These are phyloP conservation scores for Poa pratensis DNA, from an alignment of 176 grass and related monocot genomes.

Conservation along the genomic window DNA sequence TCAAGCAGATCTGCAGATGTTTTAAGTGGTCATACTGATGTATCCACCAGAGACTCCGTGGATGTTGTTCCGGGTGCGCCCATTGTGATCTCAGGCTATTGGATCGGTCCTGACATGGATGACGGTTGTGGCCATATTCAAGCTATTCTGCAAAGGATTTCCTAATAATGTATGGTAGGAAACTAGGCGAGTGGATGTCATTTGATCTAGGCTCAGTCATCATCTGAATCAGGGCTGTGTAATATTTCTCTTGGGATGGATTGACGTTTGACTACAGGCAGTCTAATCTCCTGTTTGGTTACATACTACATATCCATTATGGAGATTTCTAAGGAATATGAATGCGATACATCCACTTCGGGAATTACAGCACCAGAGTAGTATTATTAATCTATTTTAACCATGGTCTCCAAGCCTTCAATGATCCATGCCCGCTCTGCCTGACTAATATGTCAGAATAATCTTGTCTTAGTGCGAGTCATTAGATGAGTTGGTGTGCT, in stretches of 20 bases:
- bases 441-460: too few relatives aligned
- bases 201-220: background rate
- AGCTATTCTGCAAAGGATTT: conserved; percentile 41
- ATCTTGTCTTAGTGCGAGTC: too few relatives aligned
- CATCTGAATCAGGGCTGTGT: background rate
- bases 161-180: background rate
- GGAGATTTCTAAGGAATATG: background rate
- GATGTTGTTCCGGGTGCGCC: background rate
- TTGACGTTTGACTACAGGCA: background rate
- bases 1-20: conserved; percentile 6
- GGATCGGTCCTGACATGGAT: conserved; percentile 60
- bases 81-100: conserved; percentile 55
- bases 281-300: background rate
- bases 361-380: background rate
- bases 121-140: conserved; percentile 66
- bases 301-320: background rate
- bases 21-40: background rate
- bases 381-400: too few relatives aligned
- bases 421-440: too few relatives aligned
- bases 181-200: background rate
- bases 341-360: background rate
- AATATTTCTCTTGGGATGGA: background rate
- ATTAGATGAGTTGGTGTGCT: too few relatives aligned
- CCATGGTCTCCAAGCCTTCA: too few relatives aligned
- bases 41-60: background rate